These are phyloP conservation scores for Blumeriella jaapii DNA, from an alignment of 2,329 filamentous ascomycete species.

Conservation along the genomic window DNA sequence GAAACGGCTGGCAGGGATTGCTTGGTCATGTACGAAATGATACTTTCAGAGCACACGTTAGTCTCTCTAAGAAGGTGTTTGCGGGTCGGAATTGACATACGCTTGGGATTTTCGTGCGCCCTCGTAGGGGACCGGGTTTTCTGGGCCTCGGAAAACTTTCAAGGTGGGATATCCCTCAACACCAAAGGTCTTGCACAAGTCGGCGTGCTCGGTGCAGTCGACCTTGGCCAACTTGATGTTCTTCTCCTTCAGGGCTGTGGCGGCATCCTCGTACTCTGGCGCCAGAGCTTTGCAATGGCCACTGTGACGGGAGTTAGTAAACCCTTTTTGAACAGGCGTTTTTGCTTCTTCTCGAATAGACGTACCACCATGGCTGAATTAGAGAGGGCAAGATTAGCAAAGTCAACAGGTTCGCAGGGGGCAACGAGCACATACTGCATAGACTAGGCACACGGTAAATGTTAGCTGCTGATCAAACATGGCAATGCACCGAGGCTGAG, in stretches of 20 bases:
- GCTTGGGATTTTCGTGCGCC: conserved; percentile 80
- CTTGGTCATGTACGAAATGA: conserved; percentile 91
- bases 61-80: not conserved
- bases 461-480: conserved; percentile 14
- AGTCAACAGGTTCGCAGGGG: conserved; percentile 7
- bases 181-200: conserved; percentile 79
- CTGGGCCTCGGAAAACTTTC: conserved; percentile 91
- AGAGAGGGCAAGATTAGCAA: conserved; percentile 19
- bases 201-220: conserved; percentile 89
- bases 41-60: conserved; percentile 30
- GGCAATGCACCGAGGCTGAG: conserved; percentile 1
- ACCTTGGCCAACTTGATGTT: conserved; percentile 75
- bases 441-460: conserved; percentile 45
- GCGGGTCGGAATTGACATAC: conserved; percentile 33
- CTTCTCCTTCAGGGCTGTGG: conserved; percentile 77
- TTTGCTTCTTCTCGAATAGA: conserved; percentile 7
- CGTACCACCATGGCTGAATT: conserved; percentile 29
- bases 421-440: conserved; percentile 70
- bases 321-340: conserved; percentile 15
- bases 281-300: conserved; percentile 98
- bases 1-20: conserved; percentile 92
- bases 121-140: conserved; percentile 71
- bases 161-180: conserved; percentile 98
- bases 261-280: conserved; percentile 81
- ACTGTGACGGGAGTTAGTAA: conserved; percentile 23